These are phyloP conservation scores for Sporothrix inflata DNA, from an alignment of 2,329 filamentous ascomycete species.

Conservation along the genomic window DNA sequence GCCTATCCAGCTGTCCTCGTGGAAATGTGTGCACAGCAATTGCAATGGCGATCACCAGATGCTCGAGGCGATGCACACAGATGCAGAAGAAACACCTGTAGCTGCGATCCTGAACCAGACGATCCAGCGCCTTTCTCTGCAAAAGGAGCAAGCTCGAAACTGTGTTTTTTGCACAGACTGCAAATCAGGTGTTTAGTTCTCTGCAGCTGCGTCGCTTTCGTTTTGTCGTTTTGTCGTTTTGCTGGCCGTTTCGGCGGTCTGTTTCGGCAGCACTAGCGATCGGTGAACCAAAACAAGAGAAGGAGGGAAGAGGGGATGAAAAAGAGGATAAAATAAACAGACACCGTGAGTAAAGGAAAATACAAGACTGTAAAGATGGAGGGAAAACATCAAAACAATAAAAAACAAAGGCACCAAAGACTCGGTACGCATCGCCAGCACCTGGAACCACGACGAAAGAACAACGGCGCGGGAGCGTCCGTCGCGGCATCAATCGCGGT, in stretches of 20 bases:
- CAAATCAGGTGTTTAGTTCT: conserved; percentile 1
- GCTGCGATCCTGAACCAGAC: conserved; percentile 19
- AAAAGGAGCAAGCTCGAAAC: neutral
- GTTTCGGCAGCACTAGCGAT: conserved; percentile 18
- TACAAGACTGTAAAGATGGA: neutral
- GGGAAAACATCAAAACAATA: too few species aligned
- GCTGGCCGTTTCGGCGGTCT: neutral
- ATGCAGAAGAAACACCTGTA: neutral
- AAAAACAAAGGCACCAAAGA: neutral
- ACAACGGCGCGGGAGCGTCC: conserved; percentile 14
- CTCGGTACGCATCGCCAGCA: neutral
- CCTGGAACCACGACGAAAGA: too few species aligned
- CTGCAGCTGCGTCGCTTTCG: neutral
- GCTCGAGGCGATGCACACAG: neutral
- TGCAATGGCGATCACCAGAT: neutral
- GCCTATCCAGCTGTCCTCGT: neutral
- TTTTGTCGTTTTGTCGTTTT: neutral
- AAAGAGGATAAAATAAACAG: neutral
- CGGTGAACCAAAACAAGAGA: conserved; percentile 16
- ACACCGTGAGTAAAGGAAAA: neutral
- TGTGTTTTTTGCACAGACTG: conserved; percentile 8
- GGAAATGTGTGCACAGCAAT: neutral
- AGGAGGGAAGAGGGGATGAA: neutral
- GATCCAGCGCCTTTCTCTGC: neutral
- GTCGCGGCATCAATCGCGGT: neutral